Evolutionary conservation across 2,329 filamentous ascomycete genomes (phyloP), one percentile per base, ranked within the genome.

Genomic region (Lomentospora prolificans): DNA sequence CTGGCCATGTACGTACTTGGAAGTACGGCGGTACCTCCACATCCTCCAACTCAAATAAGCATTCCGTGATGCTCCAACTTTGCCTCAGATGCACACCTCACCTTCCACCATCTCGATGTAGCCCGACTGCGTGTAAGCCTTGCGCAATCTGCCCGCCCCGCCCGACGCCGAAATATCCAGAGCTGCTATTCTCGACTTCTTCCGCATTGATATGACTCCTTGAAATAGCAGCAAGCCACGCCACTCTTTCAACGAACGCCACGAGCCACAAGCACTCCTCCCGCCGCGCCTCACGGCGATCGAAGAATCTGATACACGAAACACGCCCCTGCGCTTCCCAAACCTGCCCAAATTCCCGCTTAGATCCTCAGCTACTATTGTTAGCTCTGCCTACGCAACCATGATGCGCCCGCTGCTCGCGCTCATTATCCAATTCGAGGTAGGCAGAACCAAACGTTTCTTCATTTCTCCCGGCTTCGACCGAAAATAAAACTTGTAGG

Each of bases 361-460:
- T 22, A 10, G 44, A 48, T 48, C 22, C 44, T 3, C n/a, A 33
- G 22, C 4, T 48, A 0, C 44, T 48, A 48, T 48, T 48, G 44
- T 48, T 48, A 27, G 44, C 17, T 41, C 14, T 25, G 7, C 19
- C 10, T 48, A 22, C 19, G 44, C 8, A n/a, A 48, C 22, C 1
- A 48, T 48, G 44, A 22, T 48, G 17, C 44, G 44, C 17, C 3
- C 3, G 3, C 22, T 48, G 1, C 44, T 48, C 4, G 44, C 22
- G 6, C 44, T 48, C 44, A 17, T 48, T 19, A 48, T 48, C 44
- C 44, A 48, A 48, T 48, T 48, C 44, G 44, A 48, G 44, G 44
- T 48, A 48, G 2, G 36, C 19, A n/a, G n/a, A 19, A 41, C 36
- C 3, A 33, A 33, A 33, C 30, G 12, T 33, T 12, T 33, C 7